These are phyloP conservation scores for Thermothelomyces thermophilus DNA, from an alignment of 2,329 filamentous ascomycete genomes.

Conservation along the genomic window DNA sequence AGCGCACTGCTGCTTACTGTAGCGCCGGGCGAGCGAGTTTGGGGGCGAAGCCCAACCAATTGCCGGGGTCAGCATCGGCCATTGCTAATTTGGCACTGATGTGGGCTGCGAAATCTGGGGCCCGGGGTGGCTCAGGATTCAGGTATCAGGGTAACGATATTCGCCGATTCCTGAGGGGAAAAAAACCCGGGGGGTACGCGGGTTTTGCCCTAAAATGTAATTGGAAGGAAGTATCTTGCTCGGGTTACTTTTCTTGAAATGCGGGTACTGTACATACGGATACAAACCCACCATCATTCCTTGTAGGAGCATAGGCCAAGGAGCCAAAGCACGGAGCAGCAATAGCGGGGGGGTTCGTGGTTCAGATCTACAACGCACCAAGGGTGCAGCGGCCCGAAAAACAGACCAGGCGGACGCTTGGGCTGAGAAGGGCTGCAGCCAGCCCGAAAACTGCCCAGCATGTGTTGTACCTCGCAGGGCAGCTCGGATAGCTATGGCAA, in stretches of 20 bases:
- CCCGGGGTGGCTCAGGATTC: too few species aligned
- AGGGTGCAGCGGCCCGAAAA: constrained; percentile 13
- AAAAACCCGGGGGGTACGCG: too few species aligned
- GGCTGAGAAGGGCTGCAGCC: constrained; percentile 7
- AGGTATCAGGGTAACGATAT: too few species aligned
- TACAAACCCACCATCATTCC: too few species aligned
- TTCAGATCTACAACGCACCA: not conserved
- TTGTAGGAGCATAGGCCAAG: too few species aligned
- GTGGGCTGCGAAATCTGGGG: not conserved
- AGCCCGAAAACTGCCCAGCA: not conserved
- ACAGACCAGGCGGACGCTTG: constrained; percentile 12
- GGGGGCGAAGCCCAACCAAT: not conserved
- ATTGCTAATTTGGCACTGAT: constrained; percentile 13
- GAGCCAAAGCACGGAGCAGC: too few species aligned
- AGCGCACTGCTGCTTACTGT: not conserved
- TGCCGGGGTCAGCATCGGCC: constrained; percentile 1
- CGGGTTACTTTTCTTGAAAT: too few species aligned
- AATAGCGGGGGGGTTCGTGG: not conserved
- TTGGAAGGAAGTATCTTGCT: too few species aligned
- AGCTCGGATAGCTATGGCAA: not conserved
- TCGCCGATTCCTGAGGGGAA: too few species aligned
- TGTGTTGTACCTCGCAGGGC: not conserved
- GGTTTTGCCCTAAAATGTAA: too few species aligned
- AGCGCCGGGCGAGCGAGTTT: too few species aligned
- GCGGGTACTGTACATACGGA: too few species aligned